Evolutionary conservation across 345 rosid genomes (phyloP), one percentile per base, ranked within the genome.

Genomic region (Camelina sativa): DNA sequence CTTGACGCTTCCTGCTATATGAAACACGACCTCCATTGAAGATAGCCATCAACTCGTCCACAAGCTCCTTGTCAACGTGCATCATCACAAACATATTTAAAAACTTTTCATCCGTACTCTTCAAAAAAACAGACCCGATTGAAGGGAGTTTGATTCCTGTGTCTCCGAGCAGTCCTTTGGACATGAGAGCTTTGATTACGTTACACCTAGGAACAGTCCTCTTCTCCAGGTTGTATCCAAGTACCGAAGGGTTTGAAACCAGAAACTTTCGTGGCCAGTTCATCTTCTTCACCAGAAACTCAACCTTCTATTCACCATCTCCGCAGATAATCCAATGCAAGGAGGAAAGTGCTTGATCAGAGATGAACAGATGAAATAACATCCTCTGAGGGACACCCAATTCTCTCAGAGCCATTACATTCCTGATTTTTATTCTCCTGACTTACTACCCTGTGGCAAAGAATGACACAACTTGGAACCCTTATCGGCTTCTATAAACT

Each of bases 121-220:
- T 0, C 23, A n/a, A n/a, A n/a, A 75, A 59, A 0, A 69, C 62
- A 41, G 38, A 16, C 1, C n/a, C 11, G 16, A 38, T 10, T 12
- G 62, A 1, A 68, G 69, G 63, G 1, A 51, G 23, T 61, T 61
- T 17, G 8, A 11, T 61, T 54, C 7, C 40, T 50, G 38, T 28
- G 23, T 53, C 4, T 40, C 76, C 63, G 0, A 52, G 40, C 60
- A 67, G 15, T 6, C 80, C 80, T 67, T 75, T 78, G 2, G 58
- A 17, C 72, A 62, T 3, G 40, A 83, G 64, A 25, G 73, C 67
- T 66, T 37, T 58, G 22, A 68, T 52, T 2, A 84, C 78, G 2
- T 67, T 65, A 63, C 81, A 79, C 60, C 80, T 80, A 2, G 82
- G 85, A 2, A 81, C 43, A 37, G 67, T 76, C 50, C 80, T 76